Base-by-base conservation (phyloP, 2,329 filamentous ascomycete genomes). In the Mycosphaerelloides madeirae region DNA sequence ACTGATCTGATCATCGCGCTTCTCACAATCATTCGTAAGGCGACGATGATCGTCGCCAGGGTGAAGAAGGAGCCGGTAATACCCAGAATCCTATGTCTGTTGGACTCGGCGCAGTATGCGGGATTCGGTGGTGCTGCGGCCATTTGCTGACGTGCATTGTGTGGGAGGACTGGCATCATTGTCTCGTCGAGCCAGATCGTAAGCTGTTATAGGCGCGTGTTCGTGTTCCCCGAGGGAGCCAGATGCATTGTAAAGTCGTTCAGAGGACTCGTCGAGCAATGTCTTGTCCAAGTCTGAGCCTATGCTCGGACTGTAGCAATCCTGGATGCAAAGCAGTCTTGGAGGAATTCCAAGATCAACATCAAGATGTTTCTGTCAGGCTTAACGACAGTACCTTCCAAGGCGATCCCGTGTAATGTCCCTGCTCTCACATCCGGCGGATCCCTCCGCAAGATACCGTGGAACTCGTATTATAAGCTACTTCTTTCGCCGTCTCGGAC, bases 1-100 rank as follows among this genome's bases (percentile, higher is more conserved):
- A 73, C 63, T 20, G 70, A 71, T 18, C 68, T 71, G 34, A 78
- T 65, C 58, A 78, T 68, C 9, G 58, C 54, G 2, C 67, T 19
- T 9, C 76, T 67, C 19, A 77, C 75, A 15, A 47, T 47, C 13
- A 58, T 29, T 12, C 58, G 50, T 8, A 56, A 37, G 9, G 43
- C 47, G 18, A 57, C 48, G 14, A 52, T 39, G 32, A 58, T 38
- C 33, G 57, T 37, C 6, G 55, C 56, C 4, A 52, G 31, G 6
- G 38, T 38, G 25, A 49, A 31, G 37, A 61, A 55, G 9, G 53
- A 41, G 18, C 52, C 55, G 13, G 55, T 57, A n/a, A 53, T 34
- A 3, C 52, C 56, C 5, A 60, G 47, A 6, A 61, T 53, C 16
- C 50, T 46, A 16, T 38, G 31, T 13, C 43, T 45, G 40, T 59